Conservation (phyloP, 1,284 basidiomycete species). For the Sanghuangporus baumii region DNA sequence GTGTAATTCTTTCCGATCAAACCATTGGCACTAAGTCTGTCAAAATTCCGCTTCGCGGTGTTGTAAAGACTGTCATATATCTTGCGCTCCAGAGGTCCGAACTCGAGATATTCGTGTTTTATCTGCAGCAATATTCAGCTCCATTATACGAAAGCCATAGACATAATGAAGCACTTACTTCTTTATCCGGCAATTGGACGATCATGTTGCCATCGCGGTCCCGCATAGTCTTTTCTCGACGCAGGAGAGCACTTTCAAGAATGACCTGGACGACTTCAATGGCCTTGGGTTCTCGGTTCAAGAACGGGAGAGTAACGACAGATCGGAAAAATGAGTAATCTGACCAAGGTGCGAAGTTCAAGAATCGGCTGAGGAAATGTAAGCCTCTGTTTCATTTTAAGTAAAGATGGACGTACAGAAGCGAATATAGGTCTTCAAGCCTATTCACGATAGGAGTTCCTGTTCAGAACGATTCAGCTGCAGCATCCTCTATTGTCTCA, state of each 20-base stretch:
- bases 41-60: constrained; percentile 66
- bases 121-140: constrained; percentile 34
- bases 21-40: constrained; percentile 71
- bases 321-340: constrained; percentile 84
- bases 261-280: constrained; percentile 93
- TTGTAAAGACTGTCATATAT: constrained; percentile 77
- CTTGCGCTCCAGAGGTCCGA: constrained; percentile 71
- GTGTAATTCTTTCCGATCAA: constrained; percentile 82
- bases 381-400: not conserved
- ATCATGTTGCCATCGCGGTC: constrained; percentile 87
- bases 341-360: constrained; percentile 89
- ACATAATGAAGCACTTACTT: constrained; percentile 35
- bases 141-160: not conserved
- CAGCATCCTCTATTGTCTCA: not conserved
- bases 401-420: constrained; percentile 50
- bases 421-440: constrained; percentile 87
- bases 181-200: constrained; percentile 85
- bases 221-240: constrained; percentile 94
- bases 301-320: constrained; percentile 88
- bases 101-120: constrained; percentile 64
- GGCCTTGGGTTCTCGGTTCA: constrained; percentile 82
- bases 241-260: constrained; percentile 80
- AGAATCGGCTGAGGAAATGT: constrained; percentile 61
- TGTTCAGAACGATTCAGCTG: constrained; percentile 19
- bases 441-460: constrained; percentile 96